Percentiles rank a stretch among this genome's conserved stretches.
phyloP scores from a whole-genome alignment of 148 eudicot genomes.

The Silene latifolia region DNA sequence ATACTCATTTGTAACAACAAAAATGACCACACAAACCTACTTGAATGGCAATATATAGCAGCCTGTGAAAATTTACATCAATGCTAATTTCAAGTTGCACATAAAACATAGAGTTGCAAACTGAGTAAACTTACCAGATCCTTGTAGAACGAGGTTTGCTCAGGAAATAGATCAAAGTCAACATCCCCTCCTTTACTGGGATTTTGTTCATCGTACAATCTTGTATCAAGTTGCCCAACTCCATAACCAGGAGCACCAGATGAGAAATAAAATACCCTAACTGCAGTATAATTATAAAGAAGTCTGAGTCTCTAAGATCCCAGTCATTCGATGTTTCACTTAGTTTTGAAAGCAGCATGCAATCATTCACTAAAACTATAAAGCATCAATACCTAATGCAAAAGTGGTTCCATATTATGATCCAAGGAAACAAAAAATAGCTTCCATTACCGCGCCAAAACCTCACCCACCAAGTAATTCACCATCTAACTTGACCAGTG shows the following conservation, averaged over 20 bases:
- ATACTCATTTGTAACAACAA: constrained; percentile 94
- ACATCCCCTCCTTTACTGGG: constrained; percentile 99
- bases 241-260: constrained; percentile 98
- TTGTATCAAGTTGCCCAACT: constrained; percentile 89
- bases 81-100: constrained; percentile 18
- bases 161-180: constrained; percentile 93
- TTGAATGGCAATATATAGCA: constrained; percentile 94
- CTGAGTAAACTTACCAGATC: constrained; percentile 60
- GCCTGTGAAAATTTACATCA: constrained; percentile 70
- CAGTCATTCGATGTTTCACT: neutral
- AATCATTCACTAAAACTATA: neutral
- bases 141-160: constrained; percentile 95
- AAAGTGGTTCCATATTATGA: constrained; percentile 93
- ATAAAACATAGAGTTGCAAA: neutral
- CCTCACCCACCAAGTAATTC: constrained; percentile 88
- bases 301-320: constrained; percentile 2
- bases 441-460: constrained; percentile 86
- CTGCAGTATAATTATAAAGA: constrained; percentile 38
- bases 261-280: constrained; percentile 87
- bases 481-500: constrained; percentile 84
- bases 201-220: constrained; percentile 94
- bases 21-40: constrained; percentile 97
- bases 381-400: constrained; percentile 63
- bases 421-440: constrained; percentile 77
- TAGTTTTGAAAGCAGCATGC: constrained; percentile 1